These are phyloP conservation scores for Gymnopilus dilepis DNA, from an alignment of 768 basidiomycete genomes.

Conservation along the genomic window DNA sequence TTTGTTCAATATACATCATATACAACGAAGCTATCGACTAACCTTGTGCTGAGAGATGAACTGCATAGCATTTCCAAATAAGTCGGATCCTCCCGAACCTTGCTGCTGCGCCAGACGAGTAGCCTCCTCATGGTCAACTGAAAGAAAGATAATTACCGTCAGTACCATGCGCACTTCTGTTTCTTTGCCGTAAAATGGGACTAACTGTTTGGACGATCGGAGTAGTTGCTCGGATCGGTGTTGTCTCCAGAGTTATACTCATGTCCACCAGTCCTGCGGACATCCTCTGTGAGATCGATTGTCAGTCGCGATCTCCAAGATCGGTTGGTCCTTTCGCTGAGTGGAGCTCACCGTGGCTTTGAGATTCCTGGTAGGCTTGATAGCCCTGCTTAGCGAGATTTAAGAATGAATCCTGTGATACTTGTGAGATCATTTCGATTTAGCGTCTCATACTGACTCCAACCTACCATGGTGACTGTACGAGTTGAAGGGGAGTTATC, in stretches of 20 bases:
- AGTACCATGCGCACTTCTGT: not conserved
- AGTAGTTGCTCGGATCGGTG: conserved; percentile 31
- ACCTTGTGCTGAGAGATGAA: conserved; percentile 61
- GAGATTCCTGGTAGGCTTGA: conserved; percentile 56
- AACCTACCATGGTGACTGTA: conserved; percentile 12
- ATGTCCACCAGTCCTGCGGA: conserved; percentile 63
- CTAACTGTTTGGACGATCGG: conserved; percentile 38
- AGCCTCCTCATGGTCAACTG: conserved; percentile 68
- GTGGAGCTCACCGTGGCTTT: conserved; percentile 38
- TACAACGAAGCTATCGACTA: not conserved
- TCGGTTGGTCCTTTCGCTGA: conserved; percentile 4
- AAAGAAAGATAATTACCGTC: not conserved
- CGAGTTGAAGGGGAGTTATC: conserved; percentile 7
- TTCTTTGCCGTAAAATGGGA: not conserved
- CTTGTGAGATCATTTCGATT: not conserved
- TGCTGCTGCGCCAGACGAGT: conserved; percentile 57
- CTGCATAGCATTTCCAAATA: conserved; percentile 61
- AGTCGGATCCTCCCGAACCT: conserved; percentile 59
- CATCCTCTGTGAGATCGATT: conserved; percentile 39
- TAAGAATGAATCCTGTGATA: conserved; percentile 65
- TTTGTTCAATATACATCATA: not conserved
- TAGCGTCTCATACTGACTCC: too few species aligned
- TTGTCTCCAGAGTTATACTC: conserved; percentile 67
- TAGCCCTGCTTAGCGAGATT: conserved; percentile 73
- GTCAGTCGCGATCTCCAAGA: conserved; percentile 25